Evolutionary conservation across 2,329 filamentous ascomycete genomes (phyloP).

Genomic region (Claviceps sp.): DNA sequence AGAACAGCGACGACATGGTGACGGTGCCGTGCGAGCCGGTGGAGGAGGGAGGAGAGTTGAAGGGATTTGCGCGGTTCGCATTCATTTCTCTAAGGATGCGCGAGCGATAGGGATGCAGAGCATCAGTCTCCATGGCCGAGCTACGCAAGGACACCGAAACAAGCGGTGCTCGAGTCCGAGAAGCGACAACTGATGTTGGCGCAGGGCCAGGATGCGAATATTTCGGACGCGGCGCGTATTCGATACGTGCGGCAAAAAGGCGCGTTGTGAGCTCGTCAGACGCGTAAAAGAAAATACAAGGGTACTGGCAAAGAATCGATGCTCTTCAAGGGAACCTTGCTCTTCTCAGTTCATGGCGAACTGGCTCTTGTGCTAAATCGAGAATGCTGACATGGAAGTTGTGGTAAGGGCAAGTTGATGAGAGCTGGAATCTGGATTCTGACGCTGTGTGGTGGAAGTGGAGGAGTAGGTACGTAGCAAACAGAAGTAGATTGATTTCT

Average conservation of each 20-base stretch:
- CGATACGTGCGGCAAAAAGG: background rate
- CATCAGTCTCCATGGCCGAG: slow-evolving; percentile 28
- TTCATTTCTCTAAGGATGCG: slow-evolving; percentile 39
- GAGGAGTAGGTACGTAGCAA: background rate
- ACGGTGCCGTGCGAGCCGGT: slow-evolving; percentile 44
- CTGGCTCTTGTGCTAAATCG: background rate
- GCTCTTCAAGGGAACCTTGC: background rate
- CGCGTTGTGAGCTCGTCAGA: background rate
- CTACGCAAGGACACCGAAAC: slow-evolving; percentile 8
- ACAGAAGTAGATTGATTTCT: slow-evolving; percentile 1
- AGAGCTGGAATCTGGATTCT: too few relatives aligned
- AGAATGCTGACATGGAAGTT: background rate
- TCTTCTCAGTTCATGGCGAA: background rate
- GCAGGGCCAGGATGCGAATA: slow-evolving; percentile 2
- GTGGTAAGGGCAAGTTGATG: too few relatives aligned
- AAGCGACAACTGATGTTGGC: slow-evolving; percentile 9
- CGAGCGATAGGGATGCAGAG: slow-evolving; percentile 29
- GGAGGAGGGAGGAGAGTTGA: slow-evolving; percentile 44
- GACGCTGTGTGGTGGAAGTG: too few relatives aligned
- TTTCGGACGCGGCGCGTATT: background rate
- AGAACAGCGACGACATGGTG: slow-evolving; percentile 39
- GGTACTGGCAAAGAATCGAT: slow-evolving; percentile 5
- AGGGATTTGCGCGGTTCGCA: slow-evolving; percentile 39
- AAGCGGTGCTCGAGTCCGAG: slow-evolving; percentile 12
- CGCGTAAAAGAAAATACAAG: slow-evolving; percentile 1